Base-by-base conservation (phyloP, 2,329 filamentous ascomycete species). In the Gremmenia infestans region DNA sequence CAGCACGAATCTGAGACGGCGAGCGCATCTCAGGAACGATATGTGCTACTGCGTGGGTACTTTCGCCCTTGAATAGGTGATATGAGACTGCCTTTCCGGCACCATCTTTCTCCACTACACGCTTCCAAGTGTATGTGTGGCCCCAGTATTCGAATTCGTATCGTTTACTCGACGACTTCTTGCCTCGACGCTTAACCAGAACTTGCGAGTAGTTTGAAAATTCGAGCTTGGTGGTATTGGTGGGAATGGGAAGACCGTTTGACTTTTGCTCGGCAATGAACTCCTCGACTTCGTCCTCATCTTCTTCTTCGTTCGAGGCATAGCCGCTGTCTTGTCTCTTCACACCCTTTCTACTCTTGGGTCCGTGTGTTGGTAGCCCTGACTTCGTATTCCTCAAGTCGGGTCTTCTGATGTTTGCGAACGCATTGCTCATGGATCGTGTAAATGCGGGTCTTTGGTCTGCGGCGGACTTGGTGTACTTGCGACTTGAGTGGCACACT, bases 101-200 rank as follows among this genome's bases (percentile, higher is more conserved):
- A 45, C 86, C 81, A 61, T 89, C 83, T 71, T 84, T 85, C 69
- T 87, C 85, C 46, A 81, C 75, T 49, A 87, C 80, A 39, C 91
- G 84, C 71, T 85, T 89, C 94, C 94, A 97, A 52, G 82, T 77
- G 72, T 97, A 97, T 53, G 78, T 81, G 64, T 87, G 81, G 25
- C 90, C 91, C 94, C 94, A 97, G 78, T 96, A 96, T 68, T 93
- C 88, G 67, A 96, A 97, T 54, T 91, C 89, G 71, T 97, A 97
- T 59, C 84, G 82, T 73, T 91, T 93, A 60, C 23, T 47, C 42
- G 79, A 79, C 46, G 79, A 76, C 63, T 83, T 85, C 50, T 80
- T 76, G 6, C 87, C 87, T 23, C 82, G 79, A 43, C 89, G 83
- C 63, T 82, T 85, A 50, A 99, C 75, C 62, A 96, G 89, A 42